Evolutionary conservation across 2,329 filamentous ascomycete genomes (phyloP).

Genomic region (Exophiala calicioides): DNA sequence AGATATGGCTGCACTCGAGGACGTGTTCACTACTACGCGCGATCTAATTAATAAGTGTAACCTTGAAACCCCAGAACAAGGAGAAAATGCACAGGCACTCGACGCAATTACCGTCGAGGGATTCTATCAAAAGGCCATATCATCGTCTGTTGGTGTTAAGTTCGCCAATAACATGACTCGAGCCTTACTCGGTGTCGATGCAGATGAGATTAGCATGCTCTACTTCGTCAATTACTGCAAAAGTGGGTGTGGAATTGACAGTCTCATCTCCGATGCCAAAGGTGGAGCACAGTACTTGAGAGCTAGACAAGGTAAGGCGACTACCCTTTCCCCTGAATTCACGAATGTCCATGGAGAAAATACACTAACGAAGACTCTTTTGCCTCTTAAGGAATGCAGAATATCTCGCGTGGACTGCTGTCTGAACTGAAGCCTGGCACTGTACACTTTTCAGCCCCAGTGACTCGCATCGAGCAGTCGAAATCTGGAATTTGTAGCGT

Average conservation of each 20-base stretch:
- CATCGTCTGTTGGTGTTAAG: too few relatives aligned
- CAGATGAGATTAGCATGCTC: slow-evolving; percentile 51
- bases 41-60: too few relatives aligned
- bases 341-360: too few relatives aligned
- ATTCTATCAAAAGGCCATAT: too few relatives aligned
- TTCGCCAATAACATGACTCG: too few relatives aligned
- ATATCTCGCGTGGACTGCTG: slow-evolving; percentile 41
- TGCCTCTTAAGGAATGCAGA: too few relatives aligned
- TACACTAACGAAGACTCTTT: too few relatives aligned
- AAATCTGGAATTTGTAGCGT: background rate
- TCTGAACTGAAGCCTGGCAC: slow-evolving; percentile 33
- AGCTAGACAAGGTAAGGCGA: slow-evolving; percentile 44
- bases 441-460: slow-evolving; percentile 32
- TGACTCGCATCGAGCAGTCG: slow-evolving; percentile 34
- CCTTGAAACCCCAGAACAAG: too few relatives aligned
- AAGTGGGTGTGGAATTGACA: slow-evolving; percentile 51
- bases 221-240: slow-evolving; percentile 59
- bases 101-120: too few relatives aligned
- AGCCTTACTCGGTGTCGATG: slow-evolving; percentile 54
- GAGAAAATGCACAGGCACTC: too few relatives aligned
- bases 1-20: background rate
- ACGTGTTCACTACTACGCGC: too few relatives aligned
- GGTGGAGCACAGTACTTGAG: slow-evolving; percentile 56
- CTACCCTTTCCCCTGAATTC: too few relatives aligned
- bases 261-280: slow-evolving; percentile 54